Percentiles rank a stretch among this genome's conserved stretches.
phyloP scores from a whole-genome alignment of 2,329 filamentous ascomycete species.

The Aspergillus chevalieri region DNA sequence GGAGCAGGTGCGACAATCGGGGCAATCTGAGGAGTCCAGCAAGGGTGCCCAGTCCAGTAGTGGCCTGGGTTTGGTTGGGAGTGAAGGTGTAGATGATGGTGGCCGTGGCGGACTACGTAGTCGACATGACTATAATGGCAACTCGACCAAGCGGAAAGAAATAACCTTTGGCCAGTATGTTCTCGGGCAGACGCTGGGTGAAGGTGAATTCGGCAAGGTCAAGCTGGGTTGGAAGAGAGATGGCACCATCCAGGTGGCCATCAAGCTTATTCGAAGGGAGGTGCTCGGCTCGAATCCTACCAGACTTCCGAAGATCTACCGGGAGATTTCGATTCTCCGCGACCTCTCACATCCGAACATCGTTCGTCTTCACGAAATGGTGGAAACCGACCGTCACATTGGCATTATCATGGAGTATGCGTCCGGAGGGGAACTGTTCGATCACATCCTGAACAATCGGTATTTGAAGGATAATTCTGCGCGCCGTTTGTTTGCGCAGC shows the following conservation, averaged over 20 bases:
- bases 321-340: constrained; percentile 85
- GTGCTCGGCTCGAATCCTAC: constrained; percentile 81
- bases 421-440: constrained; percentile 93
- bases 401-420: constrained; percentile 98
- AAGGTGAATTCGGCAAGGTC: constrained; percentile 98
- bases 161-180: constrained; percentile 95
- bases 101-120: constrained; percentile 31
- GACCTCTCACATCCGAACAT: constrained; percentile 94
- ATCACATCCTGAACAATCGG: constrained; percentile 94
- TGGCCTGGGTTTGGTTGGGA: constrained; percentile 45
- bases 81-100: constrained; percentile 45
- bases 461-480: constrained; percentile 93
- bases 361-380: constrained; percentile 94
- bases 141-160: constrained; percentile 64
- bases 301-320: constrained; percentile 91
- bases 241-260: constrained; percentile 87
- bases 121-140: constrained; percentile 52
- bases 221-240: constrained; percentile 98
- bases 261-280: constrained; percentile 94
- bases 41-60: constrained; percentile 36
- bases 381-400: constrained; percentile 93
- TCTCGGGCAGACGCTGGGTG: constrained; percentile 88
- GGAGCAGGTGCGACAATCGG: constrained; percentile 62
- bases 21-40: constrained; percentile 44
- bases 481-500: constrained; percentile 84